These are phyloP conservation scores for Sindora glabra DNA, from an alignment of 306 rosid species.

Conservation along the genomic window DNA sequence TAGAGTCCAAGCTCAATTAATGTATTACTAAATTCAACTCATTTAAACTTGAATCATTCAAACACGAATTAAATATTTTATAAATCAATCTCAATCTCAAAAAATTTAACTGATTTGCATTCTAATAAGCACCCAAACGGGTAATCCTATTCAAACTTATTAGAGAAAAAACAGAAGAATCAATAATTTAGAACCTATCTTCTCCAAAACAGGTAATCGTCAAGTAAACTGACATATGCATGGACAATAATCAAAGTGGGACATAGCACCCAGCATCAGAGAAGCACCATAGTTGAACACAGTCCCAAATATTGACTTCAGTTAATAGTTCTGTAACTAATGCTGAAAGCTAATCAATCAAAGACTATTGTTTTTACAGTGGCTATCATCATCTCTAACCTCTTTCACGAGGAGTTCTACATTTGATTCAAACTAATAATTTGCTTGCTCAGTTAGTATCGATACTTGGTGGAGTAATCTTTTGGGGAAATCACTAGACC, in stretches of 20 bases:
- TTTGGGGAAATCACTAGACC: slow-evolving; percentile 63
- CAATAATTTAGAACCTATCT: too few relatives aligned
- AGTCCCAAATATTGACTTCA: not conserved
- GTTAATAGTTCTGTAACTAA: not conserved
- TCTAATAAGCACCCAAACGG: too few relatives aligned
- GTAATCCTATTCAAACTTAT: too few relatives aligned
- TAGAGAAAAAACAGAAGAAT: too few relatives aligned
- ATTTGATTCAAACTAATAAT: not conserved
- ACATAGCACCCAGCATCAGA: not conserved
- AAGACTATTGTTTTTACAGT: not conserved
- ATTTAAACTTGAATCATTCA: too few relatives aligned
- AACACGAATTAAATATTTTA: too few relatives aligned
- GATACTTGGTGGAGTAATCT: slow-evolving; percentile 72
- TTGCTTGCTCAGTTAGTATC: slow-evolving; percentile 29
- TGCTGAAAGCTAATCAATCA: not conserved
- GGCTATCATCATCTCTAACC: not conserved
- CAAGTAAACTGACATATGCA: not conserved
- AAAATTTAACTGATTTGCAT: too few relatives aligned
- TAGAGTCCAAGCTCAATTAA: too few relatives aligned
- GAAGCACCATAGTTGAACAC: not conserved
- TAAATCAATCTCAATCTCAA: too few relatives aligned
- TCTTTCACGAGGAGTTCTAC: not conserved
- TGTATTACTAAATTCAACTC: too few relatives aligned
- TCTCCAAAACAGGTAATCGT: too few relatives aligned
- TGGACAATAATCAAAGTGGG: not conserved